Evolutionary conservation across 495 filamentous ascomycete species (phyloP).

Genomic region (Penicillium nucicola): DNA sequence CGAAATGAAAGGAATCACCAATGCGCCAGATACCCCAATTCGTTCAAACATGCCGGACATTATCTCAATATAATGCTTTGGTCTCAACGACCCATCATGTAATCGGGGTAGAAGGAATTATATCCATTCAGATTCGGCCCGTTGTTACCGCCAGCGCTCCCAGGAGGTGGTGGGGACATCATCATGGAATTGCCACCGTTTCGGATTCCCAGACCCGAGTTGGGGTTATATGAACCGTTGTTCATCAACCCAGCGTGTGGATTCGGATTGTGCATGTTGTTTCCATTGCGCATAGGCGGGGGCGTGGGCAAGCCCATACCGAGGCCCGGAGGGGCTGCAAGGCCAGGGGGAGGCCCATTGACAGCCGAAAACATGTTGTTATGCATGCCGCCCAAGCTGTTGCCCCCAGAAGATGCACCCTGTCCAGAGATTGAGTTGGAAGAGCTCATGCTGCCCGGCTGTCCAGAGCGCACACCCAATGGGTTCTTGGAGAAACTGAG

Average conservation of each 20-base stretch:
- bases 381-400: constrained; percentile 55
- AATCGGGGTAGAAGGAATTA: constrained; percentile 52
- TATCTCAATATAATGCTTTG: constrained; percentile 29
- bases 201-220: constrained; percentile 44
- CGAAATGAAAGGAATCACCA: constrained; percentile 38
- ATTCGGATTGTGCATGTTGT: constrained; percentile 30
- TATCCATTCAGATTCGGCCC: constrained; percentile 41
- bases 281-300: constrained; percentile 29
- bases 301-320: constrained; percentile 32
- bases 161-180: constrained; percentile 38
- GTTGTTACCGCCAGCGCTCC: constrained; percentile 32
- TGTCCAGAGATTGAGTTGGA: constrained; percentile 49
- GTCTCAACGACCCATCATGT: constrained; percentile 58
- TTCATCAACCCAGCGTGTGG: constrained; percentile 33
- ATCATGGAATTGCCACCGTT: constrained; percentile 44
- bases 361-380: constrained; percentile 65
- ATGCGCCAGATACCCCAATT: constrained; percentile 47
- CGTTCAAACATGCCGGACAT: constrained; percentile 50
- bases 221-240: constrained; percentile 38
- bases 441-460: constrained; percentile 54
- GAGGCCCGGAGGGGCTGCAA: constrained; percentile 67
- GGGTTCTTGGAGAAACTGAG: constrained; percentile 98
- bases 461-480: constrained; percentile 82
- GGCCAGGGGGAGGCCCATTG: constrained; percentile 71
- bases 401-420: constrained; percentile 42